A percentile compares a stretch with the other conserved stretches of the same genome.
phyloP scores from a whole-genome alignment of 495 filamentous ascomycete species.

The Sporormia fimetaria region DNA sequence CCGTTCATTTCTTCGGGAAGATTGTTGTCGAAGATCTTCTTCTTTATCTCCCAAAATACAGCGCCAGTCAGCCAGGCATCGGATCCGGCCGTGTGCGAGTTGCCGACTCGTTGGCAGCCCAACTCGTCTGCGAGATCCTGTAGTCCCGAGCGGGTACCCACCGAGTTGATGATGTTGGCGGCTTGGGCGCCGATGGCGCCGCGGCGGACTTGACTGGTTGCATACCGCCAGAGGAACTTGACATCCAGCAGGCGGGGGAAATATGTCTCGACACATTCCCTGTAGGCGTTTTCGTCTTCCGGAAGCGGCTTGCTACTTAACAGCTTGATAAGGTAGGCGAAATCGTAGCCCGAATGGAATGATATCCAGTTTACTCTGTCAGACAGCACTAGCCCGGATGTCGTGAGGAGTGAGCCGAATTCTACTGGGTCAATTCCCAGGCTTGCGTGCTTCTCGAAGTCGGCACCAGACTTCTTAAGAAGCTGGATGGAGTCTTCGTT shows the following conservation, averaged over 20 bases:
- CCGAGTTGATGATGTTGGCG: conserved; percentile 58
- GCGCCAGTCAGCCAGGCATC: conserved; percentile 79
- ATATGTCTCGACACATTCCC: conserved; percentile 71
- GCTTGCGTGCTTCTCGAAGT: conserved; percentile 68
- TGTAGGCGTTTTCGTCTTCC: conserved; percentile 77
- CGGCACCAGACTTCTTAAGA: conserved; percentile 72
- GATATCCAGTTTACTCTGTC: conserved; percentile 90
- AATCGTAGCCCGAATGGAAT: conserved; percentile 98
- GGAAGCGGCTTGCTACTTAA: conserved; percentile 70
- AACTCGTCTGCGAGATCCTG: conserved; percentile 91
- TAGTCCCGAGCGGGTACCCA: conserved; percentile 76
- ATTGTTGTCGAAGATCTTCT: conserved; percentile 79
- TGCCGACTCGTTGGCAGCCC: conserved; percentile 72
- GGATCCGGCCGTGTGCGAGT: conserved; percentile 79
- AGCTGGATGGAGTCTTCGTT: conserved; percentile 84
- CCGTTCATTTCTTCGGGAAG: conserved; percentile 77
- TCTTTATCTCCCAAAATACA: conserved; percentile 33
- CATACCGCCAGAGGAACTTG: conserved; percentile 92
- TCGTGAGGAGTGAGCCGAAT: conserved; percentile 80
- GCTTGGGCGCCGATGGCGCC: conserved; percentile 49
- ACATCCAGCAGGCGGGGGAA: conserved; percentile 92
- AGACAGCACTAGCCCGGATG: conserved; percentile 78
- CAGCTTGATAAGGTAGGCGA: conserved; percentile 91
- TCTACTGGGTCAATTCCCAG: conserved; percentile 84
- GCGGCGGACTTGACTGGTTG: conserved; percentile 38